Evolutionary conservation across 192 early-diverging fungal genomes (phyloP), one percentile per base, ranked within the genome.

Genomic region (Backusella mclennaniae): DNA sequence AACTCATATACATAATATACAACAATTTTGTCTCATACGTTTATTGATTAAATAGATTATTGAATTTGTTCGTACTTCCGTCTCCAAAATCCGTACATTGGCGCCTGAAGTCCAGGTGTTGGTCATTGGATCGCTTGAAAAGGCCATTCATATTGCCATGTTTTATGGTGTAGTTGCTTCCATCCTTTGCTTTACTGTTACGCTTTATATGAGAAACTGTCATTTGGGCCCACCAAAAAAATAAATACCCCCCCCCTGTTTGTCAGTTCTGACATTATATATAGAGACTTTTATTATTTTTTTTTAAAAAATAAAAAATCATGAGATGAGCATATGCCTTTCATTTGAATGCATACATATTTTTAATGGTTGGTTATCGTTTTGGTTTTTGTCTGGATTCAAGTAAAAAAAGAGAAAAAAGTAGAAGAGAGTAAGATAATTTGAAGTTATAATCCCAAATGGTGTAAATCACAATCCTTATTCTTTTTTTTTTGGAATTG

Each of bases 51-150:
- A 33, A 33, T 33, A 73, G 26, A 69, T 78, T 53, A 78, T 78
- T 35, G 71, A 67, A 38, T 78, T 78, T 74, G 66, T 78, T 19
- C 71, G 77, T 35, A 73, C 77, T 7, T 78, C 77, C 2, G 68
- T 78, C n/a, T 46, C 77, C 15, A 69, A 73, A 52, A 73, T 78
- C 19, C 71, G 67, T 14, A 68, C 72, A 19, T 39, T 78, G 33
- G 26, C 77, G 1, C 77, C 77, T 7, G 72, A 73, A 26, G 52
- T 78, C 26, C 66, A 78, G 26, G 33, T 35, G 1, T 15, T 78
- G 14, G 77, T 74, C 5, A 67, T 78, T 9, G 35, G 1, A 6
- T 35, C 71, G 0, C 44, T 78, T 35, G 39, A 72, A 39, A 8
- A 9, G 7, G 39, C 77, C 17, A 78, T 78, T 9, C 77, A 73